Conservation (phyloP, 164 flowering plant species). For the Euptelea pleiosperma region DNA sequence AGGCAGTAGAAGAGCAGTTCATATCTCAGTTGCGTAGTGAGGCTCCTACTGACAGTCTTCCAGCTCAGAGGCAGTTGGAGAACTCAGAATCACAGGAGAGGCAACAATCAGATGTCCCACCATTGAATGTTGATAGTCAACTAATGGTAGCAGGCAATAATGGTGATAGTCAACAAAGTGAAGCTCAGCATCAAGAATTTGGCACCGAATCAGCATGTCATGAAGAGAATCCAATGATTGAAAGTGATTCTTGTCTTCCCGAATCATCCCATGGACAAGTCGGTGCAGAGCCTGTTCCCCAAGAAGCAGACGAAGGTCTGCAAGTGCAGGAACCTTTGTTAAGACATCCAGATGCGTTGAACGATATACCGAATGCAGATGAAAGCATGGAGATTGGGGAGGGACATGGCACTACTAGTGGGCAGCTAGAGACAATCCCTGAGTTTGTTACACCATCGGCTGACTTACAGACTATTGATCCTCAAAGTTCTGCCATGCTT, state of each 20-base stretch:
- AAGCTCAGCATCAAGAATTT: slow-evolving; percentile 31
- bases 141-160: slow-evolving; percentile 30
- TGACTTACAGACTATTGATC: slow-evolving; percentile 18
- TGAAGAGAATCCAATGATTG: slow-evolving; percentile 29
- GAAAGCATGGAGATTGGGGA: slow-evolving; percentile 62
- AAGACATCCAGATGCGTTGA: slow-evolving; percentile 27
- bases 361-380: slow-evolving; percentile 26
- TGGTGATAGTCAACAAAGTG: slow-evolving; percentile 32
- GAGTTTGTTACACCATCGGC: slow-evolving; percentile 28
- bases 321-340: slow-evolving; percentile 31
- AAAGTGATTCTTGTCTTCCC: slow-evolving; percentile 20
- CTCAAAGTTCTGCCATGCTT: slow-evolving; percentile 18
- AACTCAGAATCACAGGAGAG: slow-evolving; percentile 37
- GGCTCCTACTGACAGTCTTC: slow-evolving; percentile 35
- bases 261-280: slow-evolving; percentile 20
- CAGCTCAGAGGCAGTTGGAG: slow-evolving; percentile 36
- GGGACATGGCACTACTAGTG: slow-evolving; percentile 29
- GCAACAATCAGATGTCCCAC: slow-evolving; percentile 32
- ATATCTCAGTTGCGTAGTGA: slow-evolving; percentile 49
- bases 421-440: slow-evolving; percentile 26
- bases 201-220: slow-evolving; percentile 22
- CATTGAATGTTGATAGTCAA: slow-evolving; percentile 30
- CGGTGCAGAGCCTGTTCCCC: slow-evolving; percentile 25
- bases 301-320: slow-evolving; percentile 28
- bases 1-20: slow-evolving; percentile 80